These are phyloP conservation scores for Mallotus repandus DNA, from an alignment of 441 rosid genomes.

Conservation along the genomic window DNA sequence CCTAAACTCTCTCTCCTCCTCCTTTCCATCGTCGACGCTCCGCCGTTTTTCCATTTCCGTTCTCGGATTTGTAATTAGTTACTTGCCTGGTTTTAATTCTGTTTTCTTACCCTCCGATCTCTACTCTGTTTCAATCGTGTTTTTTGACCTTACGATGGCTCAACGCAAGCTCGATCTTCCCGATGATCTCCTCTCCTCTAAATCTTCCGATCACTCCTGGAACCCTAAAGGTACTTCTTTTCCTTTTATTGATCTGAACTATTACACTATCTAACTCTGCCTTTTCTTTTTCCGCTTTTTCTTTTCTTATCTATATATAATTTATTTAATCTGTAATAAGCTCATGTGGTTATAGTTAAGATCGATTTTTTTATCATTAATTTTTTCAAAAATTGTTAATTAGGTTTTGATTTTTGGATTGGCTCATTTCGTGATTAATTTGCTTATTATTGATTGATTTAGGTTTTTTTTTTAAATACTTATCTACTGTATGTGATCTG, in stretches of 20 bases:
- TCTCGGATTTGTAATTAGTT: not conserved
- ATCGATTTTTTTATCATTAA: not conserved
- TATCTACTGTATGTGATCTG: no score
- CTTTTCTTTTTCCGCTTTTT: not conserved
- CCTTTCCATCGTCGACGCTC: not conserved
- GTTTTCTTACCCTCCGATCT: not conserved
- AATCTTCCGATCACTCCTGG: constrained; percentile 51
- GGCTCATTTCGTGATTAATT: not conserved
- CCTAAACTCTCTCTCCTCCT: constrained; percentile 7
- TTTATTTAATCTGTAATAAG: not conserved
- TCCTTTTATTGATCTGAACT: not conserved
- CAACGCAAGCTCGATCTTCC: constrained; percentile 73
- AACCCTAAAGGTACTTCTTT: constrained; percentile 47
- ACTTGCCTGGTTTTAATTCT: not conserved
- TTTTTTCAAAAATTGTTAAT: not conserved
- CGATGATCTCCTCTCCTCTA: constrained; percentile 65
- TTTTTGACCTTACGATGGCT: constrained; percentile 48
- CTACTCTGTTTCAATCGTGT: constrained; percentile 16
- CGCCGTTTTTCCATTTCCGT: not conserved
- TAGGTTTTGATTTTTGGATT: constrained; percentile 6
- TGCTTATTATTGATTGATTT: not conserved
- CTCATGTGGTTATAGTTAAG: not conserved
- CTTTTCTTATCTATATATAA: not conserved
- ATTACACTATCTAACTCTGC: no score
- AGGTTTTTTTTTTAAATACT: no score